Evolutionary conservation across 768 basidiomycete genomes (phyloP).

Genomic region (Hirschioporus abietinus): DNA sequence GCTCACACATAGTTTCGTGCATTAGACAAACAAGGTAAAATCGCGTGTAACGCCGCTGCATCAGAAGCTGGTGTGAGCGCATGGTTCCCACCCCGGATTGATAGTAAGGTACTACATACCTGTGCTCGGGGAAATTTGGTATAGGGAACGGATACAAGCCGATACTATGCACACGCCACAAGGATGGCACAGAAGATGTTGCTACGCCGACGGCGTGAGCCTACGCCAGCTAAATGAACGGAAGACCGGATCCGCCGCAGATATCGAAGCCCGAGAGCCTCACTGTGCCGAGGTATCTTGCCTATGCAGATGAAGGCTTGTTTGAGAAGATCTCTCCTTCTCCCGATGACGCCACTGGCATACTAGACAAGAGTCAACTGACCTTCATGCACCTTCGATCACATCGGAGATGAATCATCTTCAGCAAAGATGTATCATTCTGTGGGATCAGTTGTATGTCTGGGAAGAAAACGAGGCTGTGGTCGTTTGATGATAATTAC

Average conservation of each 20-base stretch:
- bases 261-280: background rate
- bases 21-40: background rate
- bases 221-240: background rate
- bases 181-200: background rate
- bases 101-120: background rate
- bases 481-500: background rate
- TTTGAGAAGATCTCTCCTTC: background rate
- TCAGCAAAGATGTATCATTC: background rate
- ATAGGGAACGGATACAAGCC: background rate
- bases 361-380: background rate
- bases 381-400: background rate
- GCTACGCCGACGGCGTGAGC: background rate
- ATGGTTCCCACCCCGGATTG: background rate
- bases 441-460: background rate
- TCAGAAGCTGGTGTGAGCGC: background rate
- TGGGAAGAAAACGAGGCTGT: background rate
- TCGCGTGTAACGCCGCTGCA: background rate
- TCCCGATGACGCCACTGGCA: background rate
- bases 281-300: background rate
- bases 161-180: background rate
- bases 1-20: background rate
- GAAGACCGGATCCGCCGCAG: background rate
- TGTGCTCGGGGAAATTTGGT: background rate
- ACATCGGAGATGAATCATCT: background rate
- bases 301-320: background rate